Evolutionary conservation across 768 basidiomycete genomes (phyloP).

Genomic region (Sporobolomyces phaffii): DNA sequence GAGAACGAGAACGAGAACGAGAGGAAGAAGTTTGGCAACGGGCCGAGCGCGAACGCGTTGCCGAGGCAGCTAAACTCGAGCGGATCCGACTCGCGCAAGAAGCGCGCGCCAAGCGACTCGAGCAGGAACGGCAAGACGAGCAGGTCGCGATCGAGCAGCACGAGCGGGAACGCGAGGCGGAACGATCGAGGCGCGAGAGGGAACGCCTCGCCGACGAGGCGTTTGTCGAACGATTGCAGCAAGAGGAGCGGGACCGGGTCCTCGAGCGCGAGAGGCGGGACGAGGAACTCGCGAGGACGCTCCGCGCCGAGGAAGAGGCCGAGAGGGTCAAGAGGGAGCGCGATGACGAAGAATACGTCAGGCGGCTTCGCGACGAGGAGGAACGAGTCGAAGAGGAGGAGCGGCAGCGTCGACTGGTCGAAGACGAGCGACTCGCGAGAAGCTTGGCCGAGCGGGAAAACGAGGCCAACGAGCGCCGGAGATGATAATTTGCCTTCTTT

Average conservation of each 20-base stretch:
- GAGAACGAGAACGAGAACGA: neutral
- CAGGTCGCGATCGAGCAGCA: conserved; percentile 7
- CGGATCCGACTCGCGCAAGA: conserved; percentile 7
- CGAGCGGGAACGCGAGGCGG: neutral
- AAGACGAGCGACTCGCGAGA: conserved; percentile 24
- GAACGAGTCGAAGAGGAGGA: neutral
- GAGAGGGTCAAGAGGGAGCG: conserved; percentile 1
- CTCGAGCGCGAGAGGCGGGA: neutral
- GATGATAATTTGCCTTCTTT: neutral
- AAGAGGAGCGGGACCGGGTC: neutral
- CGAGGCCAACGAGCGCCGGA: neutral
- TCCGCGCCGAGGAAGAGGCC: conserved; percentile 20
- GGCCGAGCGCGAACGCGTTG: neutral
- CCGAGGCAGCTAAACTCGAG: neutral
- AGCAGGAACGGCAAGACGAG: conserved; percentile 25
- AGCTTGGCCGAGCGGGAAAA: conserved; percentile 19
- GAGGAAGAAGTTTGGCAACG: neutral
- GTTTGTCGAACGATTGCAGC: neutral
- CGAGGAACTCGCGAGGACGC: neutral
- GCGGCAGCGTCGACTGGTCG: neutral
- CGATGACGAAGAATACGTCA: conserved; percentile 21
- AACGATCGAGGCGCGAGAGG: too few species aligned
- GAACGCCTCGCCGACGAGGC: conserved; percentile 8
- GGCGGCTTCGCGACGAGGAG: conserved; percentile 13
- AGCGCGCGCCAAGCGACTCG: neutral